A percentile compares a stretch with the other conserved stretches of the same genome.
Evolutionary conservation across 2,329 filamentous ascomycete genomes (phyloP).

Genomic region (Torrubiella hemipterigena): DNA sequence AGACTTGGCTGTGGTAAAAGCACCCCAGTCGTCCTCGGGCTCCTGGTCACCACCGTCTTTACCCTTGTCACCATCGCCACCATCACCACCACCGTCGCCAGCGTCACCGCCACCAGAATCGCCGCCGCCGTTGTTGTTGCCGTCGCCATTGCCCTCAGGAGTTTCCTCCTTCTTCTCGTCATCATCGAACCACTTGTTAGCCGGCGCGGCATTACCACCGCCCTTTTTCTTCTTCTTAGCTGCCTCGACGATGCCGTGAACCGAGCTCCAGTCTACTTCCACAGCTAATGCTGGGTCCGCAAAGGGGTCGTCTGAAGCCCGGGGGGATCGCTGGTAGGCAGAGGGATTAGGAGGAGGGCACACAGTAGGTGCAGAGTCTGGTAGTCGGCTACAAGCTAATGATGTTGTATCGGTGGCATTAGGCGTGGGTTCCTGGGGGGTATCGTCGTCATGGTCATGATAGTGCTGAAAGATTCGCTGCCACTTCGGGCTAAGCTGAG

Average conservation of each 20-base stretch:
- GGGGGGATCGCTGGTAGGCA: not conserved
- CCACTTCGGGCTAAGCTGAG: too few relatives aligned
- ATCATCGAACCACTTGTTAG: slow-evolving; percentile 6
- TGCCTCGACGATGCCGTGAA: slow-evolving; percentile 8
- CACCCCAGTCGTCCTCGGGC: slow-evolving; percentile 20
- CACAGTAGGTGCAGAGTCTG: not conserved
- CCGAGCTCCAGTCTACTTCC: slow-evolving; percentile 10
- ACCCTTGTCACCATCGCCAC: slow-evolving; percentile 23
- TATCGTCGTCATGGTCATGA: too few relatives aligned
- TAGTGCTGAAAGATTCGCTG: too few relatives aligned
- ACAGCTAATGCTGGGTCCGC: slow-evolving; percentile 12
- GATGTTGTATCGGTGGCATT: too few relatives aligned
- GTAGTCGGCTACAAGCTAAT: slow-evolving; percentile 1
- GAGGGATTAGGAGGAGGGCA: not conserved
- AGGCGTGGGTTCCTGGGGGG: too few relatives aligned
- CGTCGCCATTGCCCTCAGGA: slow-evolving; percentile 2
- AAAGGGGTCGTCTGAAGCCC: slow-evolving; percentile 7
- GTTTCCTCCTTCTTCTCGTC: slow-evolving; percentile 6
- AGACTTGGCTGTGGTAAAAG: slow-evolving; percentile 13
- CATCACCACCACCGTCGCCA: slow-evolving; percentile 15
- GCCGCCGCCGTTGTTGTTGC: slow-evolving; percentile 10
- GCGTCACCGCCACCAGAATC: slow-evolving; percentile 9
- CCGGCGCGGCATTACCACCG: not conserved
- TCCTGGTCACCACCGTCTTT: slow-evolving; percentile 23
- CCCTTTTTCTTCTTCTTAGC: slow-evolving; percentile 12